A percentile compares a stretch with the other conserved stretches of the same genome.
Evolutionary conservation across 106 monocot genomes (phyloP).

Genomic region (Apostasia ramifera): DNA sequence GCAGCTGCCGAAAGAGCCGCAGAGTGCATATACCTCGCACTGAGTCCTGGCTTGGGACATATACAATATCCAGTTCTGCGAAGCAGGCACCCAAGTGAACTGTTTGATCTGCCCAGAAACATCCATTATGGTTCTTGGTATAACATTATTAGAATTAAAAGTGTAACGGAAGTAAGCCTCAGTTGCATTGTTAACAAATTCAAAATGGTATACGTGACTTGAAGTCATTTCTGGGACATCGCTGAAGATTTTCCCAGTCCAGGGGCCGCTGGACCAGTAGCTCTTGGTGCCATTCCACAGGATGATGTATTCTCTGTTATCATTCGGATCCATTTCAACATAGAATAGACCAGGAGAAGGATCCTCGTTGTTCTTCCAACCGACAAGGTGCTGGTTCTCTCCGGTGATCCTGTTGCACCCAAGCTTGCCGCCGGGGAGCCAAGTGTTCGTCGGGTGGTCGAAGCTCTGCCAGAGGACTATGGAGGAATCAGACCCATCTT

Average conservation of each 20-base stretch:
- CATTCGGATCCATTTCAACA: background rate
- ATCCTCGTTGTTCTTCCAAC: constrained; percentile 5
- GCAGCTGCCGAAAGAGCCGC: constrained; percentile 15
- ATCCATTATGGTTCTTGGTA: background rate
- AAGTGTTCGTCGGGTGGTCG: constrained; percentile 4
- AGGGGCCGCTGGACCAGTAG: constrained; percentile 5
- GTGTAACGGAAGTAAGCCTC: constrained; percentile 3
- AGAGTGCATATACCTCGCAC: constrained; percentile 23
- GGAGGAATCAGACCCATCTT: background rate
- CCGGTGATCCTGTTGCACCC: background rate
- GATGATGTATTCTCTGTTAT: background rate
- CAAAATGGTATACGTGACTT: background rate
- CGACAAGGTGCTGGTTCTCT: background rate
- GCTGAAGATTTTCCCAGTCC: constrained; percentile 3
- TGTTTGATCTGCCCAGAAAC: constrained; percentile 26
- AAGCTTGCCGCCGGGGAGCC: constrained; percentile 9
- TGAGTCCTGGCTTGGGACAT: constrained; percentile 21
- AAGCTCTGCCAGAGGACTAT: constrained; percentile 5
- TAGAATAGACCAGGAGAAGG: constrained; percentile 1
- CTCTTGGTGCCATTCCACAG: constrained; percentile 1
- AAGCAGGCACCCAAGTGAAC: constrained; percentile 12
- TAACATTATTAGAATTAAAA: background rate
- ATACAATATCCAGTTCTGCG: constrained; percentile 19
- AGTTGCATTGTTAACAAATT: background rate
- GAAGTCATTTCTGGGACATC: constrained; percentile 7